These are phyloP conservation scores for Wickerhamiella galacta DNA, from an alignment of 805 yeast genomes.

Conservation along the genomic window DNA sequence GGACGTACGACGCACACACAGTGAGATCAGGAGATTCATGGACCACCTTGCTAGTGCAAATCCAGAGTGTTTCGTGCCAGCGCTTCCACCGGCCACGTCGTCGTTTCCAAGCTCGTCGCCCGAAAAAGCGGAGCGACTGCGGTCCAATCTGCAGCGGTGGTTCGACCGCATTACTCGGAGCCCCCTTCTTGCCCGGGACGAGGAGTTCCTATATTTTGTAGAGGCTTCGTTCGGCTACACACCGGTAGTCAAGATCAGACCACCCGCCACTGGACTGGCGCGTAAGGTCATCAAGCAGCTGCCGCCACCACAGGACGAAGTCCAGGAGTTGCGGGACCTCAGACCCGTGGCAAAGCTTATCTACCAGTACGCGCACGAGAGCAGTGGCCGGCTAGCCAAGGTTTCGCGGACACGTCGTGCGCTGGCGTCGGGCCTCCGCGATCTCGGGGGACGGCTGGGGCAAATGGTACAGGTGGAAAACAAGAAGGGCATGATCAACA, in stretches of 20 bases:
- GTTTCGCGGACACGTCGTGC: slow-evolving; percentile 29
- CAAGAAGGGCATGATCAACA: slow-evolving; percentile 42
- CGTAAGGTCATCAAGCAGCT: slow-evolving; percentile 85
- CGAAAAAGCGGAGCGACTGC: slow-evolving; percentile 50
- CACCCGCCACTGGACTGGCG: slow-evolving; percentile 70
- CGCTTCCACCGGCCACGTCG: slow-evolving; percentile 59
- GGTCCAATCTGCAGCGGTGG: slow-evolving; percentile 64
- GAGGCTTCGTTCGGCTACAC: slow-evolving; percentile 59
- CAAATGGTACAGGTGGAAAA: slow-evolving; percentile 8
- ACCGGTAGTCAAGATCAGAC: slow-evolving; percentile 40
- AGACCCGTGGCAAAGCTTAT: slow-evolving; percentile 73
- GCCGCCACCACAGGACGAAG: slow-evolving; percentile 81
- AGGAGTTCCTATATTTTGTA: slow-evolving; percentile 70
- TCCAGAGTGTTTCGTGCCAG: slow-evolving; percentile 85
- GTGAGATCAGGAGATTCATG: slow-evolving; percentile 61
- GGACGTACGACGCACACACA: slow-evolving; percentile 63
- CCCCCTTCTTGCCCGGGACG: slow-evolving; percentile 72
- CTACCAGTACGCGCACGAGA: slow-evolving; percentile 39
- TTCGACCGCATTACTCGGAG: slow-evolving; percentile 53
- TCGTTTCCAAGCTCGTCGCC: slow-evolving; percentile 72
- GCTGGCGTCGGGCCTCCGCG: slow-evolving; percentile 41
- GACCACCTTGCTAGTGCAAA: slow-evolving; percentile 64
- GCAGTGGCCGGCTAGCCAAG: slow-evolving; percentile 40
- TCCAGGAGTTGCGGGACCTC: slow-evolving; percentile 61
- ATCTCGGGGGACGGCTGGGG: slow-evolving; percentile 27